Evolutionary conservation across 176 grass and related monocot species (phyloP).

Genomic region (Cymbopogon citratus): DNA sequence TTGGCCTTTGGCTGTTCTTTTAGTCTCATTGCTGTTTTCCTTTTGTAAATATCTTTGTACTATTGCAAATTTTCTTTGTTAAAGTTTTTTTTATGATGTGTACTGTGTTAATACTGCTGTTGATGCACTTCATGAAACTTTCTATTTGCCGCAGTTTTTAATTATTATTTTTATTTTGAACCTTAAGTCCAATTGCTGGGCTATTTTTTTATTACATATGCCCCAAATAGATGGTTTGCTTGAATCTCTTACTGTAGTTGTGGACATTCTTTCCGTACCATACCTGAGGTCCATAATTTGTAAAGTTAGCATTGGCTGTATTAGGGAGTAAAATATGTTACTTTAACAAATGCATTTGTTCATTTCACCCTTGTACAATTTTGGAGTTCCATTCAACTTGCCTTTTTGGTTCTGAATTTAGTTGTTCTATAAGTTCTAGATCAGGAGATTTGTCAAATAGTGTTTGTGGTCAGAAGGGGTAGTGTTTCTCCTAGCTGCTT

Average conservation of each 20-base stretch:
- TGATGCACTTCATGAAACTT: neutral
- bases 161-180: too few species aligned
- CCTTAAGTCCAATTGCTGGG: neutral
- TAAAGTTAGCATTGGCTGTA: constrained; percentile 2
- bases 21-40: neutral
- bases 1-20: constrained; percentile 7
- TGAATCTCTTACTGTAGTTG: neutral
- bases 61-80: neutral
- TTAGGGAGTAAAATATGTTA: neutral
- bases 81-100: neutral
- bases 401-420: neutral
- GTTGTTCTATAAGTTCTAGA: too few species aligned
- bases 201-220: constrained; percentile 14
- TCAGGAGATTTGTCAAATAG: too few species aligned
- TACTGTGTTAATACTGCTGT: neutral
- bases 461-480: too few species aligned
- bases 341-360: neutral
- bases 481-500: too few species aligned
- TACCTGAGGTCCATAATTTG: neutral
- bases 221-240: neutral
- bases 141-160: neutral
- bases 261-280: neutral
- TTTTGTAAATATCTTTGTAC: neutral
- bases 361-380: neutral
- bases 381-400: neutral